phyloP scores from a whole-genome alignment of 208 protist species.

The Naegleria lovaniensis region DNA sequence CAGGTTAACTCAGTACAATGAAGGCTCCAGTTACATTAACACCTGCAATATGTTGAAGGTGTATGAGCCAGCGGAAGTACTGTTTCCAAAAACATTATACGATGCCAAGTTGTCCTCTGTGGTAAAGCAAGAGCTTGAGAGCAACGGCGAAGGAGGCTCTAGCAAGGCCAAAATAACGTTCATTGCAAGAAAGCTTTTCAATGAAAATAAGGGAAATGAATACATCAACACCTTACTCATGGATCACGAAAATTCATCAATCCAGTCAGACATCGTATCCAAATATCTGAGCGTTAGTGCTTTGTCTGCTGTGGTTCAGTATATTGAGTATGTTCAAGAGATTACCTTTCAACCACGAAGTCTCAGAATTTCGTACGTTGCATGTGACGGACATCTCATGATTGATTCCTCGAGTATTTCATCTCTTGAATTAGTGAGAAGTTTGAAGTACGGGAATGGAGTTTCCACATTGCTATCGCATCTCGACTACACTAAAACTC shows the following conservation, averaged over 20 bases:
- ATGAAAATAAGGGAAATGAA: conserved; percentile 5
- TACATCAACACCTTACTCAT: neutral
- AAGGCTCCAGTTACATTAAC: neutral
- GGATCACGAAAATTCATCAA: neutral
- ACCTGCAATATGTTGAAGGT: conserved; percentile 1
- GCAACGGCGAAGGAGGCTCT: neutral
- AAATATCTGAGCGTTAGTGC: neutral
- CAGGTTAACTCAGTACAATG: neutral
- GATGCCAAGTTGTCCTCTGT: neutral
- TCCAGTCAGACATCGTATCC: neutral
- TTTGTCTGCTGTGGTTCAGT: neutral
- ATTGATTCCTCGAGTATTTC: neutral
- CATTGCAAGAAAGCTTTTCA: conserved; percentile 17
- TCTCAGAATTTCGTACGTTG: neutral
- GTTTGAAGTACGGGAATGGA: neutral
- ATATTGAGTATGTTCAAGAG: neutral
- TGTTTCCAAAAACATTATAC: neutral
- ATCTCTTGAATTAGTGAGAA: neutral
- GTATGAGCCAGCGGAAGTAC: neutral
- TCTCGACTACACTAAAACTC: conserved; percentile 23
- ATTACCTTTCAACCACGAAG: neutral
- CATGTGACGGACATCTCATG: neutral
- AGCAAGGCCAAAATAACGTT: neutral
- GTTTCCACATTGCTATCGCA: neutral
- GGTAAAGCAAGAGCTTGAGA: neutral